phyloP scores from a whole-genome alignment of 75 land plant species.

The Selaginella moellendorffii region DNA sequence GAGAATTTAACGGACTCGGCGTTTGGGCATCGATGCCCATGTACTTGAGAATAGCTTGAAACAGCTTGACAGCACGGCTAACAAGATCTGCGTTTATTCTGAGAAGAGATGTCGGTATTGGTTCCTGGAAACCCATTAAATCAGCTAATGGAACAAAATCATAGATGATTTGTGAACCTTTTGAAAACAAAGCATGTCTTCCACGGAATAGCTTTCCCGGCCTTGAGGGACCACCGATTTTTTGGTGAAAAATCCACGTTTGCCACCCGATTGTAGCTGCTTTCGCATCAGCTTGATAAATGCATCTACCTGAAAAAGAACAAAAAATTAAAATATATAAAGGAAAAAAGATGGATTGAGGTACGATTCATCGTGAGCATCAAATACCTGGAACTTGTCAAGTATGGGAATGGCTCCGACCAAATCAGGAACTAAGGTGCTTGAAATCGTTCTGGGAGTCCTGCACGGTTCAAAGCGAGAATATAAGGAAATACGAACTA shows the following conservation, averaged over 20 bases:
- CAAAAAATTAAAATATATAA: background rate
- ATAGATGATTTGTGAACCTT: constrained; percentile 60
- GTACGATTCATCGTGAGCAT: background rate
- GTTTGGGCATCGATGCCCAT: constrained; percentile 74
- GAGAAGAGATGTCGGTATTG: constrained; percentile 85
- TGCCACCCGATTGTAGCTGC: constrained; percentile 77
- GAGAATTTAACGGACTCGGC: constrained; percentile 36
- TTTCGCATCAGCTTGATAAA: constrained; percentile 80
- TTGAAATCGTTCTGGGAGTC: constrained; percentile 44
- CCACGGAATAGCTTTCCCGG: constrained; percentile 77
- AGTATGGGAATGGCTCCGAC: constrained; percentile 72
- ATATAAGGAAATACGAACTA: background rate
- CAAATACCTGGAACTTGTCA: constrained; percentile 71
- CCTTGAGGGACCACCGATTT: constrained; percentile 55
- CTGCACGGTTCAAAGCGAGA: constrained; percentile 13
- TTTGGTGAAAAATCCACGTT: constrained; percentile 81
- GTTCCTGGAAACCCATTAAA: no score
- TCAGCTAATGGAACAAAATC: no score
- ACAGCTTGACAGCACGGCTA: constrained; percentile 71
- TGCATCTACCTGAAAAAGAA: constrained; percentile 56
- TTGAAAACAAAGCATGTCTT: constrained; percentile 95
- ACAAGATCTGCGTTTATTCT: constrained; percentile 64
- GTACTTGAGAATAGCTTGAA: constrained; percentile 75
- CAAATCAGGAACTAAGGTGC: constrained; percentile 50
- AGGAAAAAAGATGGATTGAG: constrained; percentile 5